These are phyloP conservation scores for Pythium monospermum DNA, from an alignment of 352 stramenopile species.

Conservation along the genomic window DNA sequence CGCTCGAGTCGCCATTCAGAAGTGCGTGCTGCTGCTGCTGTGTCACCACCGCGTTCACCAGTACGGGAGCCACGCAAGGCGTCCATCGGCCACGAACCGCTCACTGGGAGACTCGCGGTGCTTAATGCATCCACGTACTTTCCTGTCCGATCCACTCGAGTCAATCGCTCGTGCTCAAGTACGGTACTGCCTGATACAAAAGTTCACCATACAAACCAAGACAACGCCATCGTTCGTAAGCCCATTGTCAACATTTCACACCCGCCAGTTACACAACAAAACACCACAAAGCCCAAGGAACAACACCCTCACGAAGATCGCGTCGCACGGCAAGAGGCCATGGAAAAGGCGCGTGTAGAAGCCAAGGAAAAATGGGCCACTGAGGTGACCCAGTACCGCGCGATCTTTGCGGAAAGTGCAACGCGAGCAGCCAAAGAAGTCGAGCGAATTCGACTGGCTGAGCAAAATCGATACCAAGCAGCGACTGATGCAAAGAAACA, in stretches of 20 bases:
- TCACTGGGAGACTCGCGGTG: not conserved
- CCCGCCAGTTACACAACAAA: not conserved
- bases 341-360: conserved; percentile 1
- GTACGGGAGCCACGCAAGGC: not conserved
- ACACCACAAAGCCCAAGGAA: too few species aligned
- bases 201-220: too few species aligned
- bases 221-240: conserved; percentile 2
- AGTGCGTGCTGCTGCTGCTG: not conserved
- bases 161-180: not conserved
- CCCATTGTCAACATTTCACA: not conserved
- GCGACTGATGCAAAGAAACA: not conserved
- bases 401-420: not conserved
- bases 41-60: not conserved
- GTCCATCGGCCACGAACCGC: not conserved
- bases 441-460: not conserved
- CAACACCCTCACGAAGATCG: conserved; percentile 4
- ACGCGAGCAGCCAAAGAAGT: not conserved
- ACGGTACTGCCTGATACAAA: too few species aligned
- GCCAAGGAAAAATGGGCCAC: not conserved
- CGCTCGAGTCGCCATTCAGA: not conserved
- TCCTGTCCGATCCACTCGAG: not conserved
- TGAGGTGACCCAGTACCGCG: conserved; percentile 1
- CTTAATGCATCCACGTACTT: not conserved
- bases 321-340: not conserved
- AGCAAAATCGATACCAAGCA: not conserved